Conservation (phyloP, 148 eudicot species). For the Simmondsia chinensis region DNA sequence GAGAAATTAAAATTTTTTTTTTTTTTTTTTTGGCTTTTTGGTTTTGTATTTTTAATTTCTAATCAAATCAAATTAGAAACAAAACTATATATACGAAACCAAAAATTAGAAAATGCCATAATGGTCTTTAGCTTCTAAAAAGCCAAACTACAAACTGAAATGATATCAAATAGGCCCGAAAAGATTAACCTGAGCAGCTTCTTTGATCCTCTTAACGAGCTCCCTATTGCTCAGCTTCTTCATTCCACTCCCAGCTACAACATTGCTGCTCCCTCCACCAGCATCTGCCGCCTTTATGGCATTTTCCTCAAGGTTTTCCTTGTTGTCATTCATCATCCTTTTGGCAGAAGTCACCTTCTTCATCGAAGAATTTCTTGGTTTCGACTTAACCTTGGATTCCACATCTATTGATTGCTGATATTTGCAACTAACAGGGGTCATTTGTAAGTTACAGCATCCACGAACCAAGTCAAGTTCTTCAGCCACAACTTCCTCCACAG, state of each 20-base stretch:
- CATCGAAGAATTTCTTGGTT: conserved; percentile 16
- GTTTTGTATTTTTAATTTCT: too few species aligned
- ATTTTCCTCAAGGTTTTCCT: conserved; percentile 40
- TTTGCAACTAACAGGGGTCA: neutral
- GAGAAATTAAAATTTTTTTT: too few species aligned
- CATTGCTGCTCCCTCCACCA: conserved; percentile 2
- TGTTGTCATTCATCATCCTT: conserved; percentile 24
- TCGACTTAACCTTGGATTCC: neutral
- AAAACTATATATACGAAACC: too few species aligned
- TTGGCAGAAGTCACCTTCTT: conserved; percentile 20
- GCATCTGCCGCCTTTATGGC: conserved; percentile 15
- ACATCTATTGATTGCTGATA: conserved; percentile 8
- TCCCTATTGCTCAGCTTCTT: conserved; percentile 29
- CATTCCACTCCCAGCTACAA: conserved; percentile 7
- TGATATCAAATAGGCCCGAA: neutral
- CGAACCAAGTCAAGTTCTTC: neutral
- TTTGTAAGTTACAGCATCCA: too few species aligned
- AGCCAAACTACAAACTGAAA: too few species aligned
- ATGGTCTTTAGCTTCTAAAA: too few species aligned
- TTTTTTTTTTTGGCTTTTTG: too few species aligned
- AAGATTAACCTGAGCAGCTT: conserved; percentile 1
- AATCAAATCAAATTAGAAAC: too few species aligned
- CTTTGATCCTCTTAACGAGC: conserved; percentile 39
- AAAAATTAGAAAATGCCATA: too few species aligned
- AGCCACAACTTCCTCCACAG: neutral